These are phyloP conservation scores for Eragrostis tef DNA, from an alignment of 202 grass and related monocot genomes.

Conservation along the genomic window DNA sequence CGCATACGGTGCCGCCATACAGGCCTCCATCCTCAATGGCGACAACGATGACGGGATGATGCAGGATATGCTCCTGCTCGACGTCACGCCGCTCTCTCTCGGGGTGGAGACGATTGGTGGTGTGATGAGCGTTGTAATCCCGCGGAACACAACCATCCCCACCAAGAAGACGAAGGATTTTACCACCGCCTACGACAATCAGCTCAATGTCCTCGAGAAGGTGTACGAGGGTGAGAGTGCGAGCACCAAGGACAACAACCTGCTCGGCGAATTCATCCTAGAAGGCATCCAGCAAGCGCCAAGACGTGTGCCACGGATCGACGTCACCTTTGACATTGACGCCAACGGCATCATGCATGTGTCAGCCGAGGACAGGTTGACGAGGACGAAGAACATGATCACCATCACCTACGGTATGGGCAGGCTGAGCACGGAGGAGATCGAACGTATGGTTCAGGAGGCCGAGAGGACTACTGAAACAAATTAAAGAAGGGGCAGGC, in stretches of 20 bases:
- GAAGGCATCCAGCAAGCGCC: conserved; percentile 50
- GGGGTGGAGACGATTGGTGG: conserved; percentile 36
- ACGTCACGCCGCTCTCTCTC: conserved; percentile 67
- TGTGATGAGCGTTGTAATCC: conserved; percentile 57
- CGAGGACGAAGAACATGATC: conserved; percentile 60
- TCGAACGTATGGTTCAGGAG: conserved; percentile 56
- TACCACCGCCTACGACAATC: conserved; percentile 52
- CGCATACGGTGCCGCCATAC: conserved; percentile 58
- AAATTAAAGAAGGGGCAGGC: background rate
- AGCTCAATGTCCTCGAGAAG: background rate
- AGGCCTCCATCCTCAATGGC: conserved; percentile 48
- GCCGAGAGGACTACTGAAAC: background rate
- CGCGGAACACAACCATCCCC: conserved; percentile 57
- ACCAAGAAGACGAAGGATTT: conserved; percentile 50
- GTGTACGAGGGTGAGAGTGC: conserved; percentile 46
- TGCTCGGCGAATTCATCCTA: conserved; percentile 54
- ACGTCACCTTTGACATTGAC: conserved; percentile 54
- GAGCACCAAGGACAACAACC: conserved; percentile 52
- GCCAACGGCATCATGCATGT: conserved; percentile 67
- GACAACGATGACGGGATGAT: conserved; percentile 28
- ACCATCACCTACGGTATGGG: conserved; percentile 63
- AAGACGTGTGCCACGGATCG: conserved; percentile 47
- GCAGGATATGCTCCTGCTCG: conserved; percentile 48
- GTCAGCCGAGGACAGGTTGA: conserved; percentile 57
- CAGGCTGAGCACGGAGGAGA: conserved; percentile 69